phyloP scores from a whole-genome alignment of 208 protist species.

The Strigomonas culicis region DNA sequence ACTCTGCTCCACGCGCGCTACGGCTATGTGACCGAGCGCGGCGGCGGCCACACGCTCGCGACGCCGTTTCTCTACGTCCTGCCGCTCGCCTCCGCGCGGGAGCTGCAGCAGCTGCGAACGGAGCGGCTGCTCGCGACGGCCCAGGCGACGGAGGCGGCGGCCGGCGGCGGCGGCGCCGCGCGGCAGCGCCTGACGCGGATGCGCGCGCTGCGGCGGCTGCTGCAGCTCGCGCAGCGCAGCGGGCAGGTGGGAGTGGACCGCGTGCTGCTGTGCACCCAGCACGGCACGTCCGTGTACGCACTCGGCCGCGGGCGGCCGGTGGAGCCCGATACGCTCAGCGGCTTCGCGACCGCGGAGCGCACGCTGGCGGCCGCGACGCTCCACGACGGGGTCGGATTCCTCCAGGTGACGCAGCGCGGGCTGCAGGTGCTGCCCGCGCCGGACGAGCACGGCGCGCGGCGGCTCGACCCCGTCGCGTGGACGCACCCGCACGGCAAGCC shows the following conservation, averaged over 20 bases:
- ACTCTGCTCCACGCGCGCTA: conserved; percentile 64
- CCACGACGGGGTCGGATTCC: conserved; percentile 56
- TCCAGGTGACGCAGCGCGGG: conserved; percentile 59
- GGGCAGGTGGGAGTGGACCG: conserved; percentile 20
- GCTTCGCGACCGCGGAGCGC: conserved; percentile 61
- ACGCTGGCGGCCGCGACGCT: conserved; percentile 73
- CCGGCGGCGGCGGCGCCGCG: not conserved
- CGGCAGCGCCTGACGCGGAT: not conserved
- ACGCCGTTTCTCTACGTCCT: conserved; percentile 25
- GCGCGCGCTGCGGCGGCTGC: conserved; percentile 5
- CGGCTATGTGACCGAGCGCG: conserved; percentile 45
- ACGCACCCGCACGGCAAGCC: conserved; percentile 71
- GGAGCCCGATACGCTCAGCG: conserved; percentile 49
- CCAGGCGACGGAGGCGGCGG: not conserved
- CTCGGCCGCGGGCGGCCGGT: conserved; percentile 31
- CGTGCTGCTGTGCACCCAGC: conserved; percentile 58
- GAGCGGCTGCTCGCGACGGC: conserved; percentile 11
- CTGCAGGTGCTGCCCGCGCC: not conserved
- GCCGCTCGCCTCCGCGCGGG: conserved; percentile 15
- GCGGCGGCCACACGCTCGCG: conserved; percentile 21
- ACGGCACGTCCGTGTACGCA: conserved; percentile 54
- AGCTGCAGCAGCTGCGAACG: conserved; percentile 20
- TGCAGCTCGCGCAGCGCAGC: conserved; percentile 7
- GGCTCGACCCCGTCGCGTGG: conserved; percentile 44
- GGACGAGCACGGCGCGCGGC: not conserved